These are phyloP conservation scores for Madurella mycetomatis DNA, from an alignment of 2,329 filamentous ascomycete species.

Conservation along the genomic window DNA sequence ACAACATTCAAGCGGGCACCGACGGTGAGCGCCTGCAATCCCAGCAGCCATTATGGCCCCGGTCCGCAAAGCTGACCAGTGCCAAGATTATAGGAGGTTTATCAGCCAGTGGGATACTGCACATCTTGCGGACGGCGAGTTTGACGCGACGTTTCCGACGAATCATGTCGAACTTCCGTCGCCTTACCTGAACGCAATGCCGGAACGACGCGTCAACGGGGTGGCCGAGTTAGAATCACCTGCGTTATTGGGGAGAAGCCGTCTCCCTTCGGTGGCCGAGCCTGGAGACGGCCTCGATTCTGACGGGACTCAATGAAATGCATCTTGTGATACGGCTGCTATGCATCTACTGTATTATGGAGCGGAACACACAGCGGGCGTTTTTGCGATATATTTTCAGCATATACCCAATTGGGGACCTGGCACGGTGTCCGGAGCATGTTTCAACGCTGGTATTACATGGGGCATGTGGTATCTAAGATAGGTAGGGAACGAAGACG, in stretches of 20 bases:
- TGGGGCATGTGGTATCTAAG: too few species aligned
- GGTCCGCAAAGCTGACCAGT: constrained; percentile 8
- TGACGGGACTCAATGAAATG: constrained; percentile 11
- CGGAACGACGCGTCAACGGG: constrained; percentile 7
- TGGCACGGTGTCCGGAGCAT: not conserved
- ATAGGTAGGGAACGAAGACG: too few species aligned
- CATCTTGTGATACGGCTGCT: not conserved
- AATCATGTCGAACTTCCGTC: constrained; percentile 46
- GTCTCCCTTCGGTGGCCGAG: constrained; percentile 32
- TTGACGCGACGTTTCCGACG: constrained; percentile 43
- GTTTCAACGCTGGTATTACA: not conserved
- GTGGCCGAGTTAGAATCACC: constrained; percentile 19
- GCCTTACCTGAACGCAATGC: constrained; percentile 36
- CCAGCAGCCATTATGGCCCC: not conserved
- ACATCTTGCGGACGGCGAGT: constrained; percentile 44
- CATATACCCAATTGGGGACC: constrained; percentile 7
- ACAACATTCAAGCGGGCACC: constrained; percentile 19
- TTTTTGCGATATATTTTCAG: constrained; percentile 2
- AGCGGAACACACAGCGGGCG: not conserved
- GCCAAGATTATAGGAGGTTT: constrained; percentile 43
- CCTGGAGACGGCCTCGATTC: constrained; percentile 12
- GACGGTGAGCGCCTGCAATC: constrained; percentile 36
- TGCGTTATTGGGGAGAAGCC: constrained; percentile 2
- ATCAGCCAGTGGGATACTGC: constrained; percentile 43
- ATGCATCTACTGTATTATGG: not conserved